Base-by-base conservation (phyloP, 371 early-diverging fungal genomes). In the Mortierella sp. region DNA sequence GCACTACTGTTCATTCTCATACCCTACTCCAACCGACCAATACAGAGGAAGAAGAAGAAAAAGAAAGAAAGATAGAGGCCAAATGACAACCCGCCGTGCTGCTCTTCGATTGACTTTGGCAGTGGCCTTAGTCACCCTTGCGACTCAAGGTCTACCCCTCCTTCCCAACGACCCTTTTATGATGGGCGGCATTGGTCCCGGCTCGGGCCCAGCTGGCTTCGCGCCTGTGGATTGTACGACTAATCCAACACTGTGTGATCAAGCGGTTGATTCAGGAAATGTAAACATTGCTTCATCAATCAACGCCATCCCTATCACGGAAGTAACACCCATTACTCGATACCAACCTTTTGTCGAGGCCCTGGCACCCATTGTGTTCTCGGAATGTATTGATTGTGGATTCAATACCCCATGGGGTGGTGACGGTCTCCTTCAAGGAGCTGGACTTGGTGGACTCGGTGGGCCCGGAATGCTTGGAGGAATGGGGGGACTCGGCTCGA, bases 101-200 rank as follows among this genome's bases (percentile, higher is more conserved):
- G 45, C 55, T 21, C 66, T 70, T 25, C 76, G 71, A 25, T 55
- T 75, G 26, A 46, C 67, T 37, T 21, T 71, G 9, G 71, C 68
- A 18, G 30, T 70, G 28, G 64, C 76, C 23, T 45, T 71, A 51
- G 50, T 60, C 60, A 71, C 71, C 19, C 19, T 51, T 37, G 60
- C 43, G 7, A 59, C 29, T 29, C 4, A 26, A 18, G 29, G 29
- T n/a, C 18, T 28, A 26, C 57, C 57, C 15, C 7, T 57, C 29
- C 7, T 30, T 57, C 18, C 57, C 29, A 26, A 26, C 18, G 57
- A 57, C 28, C 25, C 53, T 19, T 26, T 23, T 1, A 50, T n/a
- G 50, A n/a, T 16, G 50, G 57, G 9, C 18, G n/a, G 37, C 37
- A n/a, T n/a, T n/a, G 37, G 37, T 37, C 37, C 9, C 9, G 37